A percentile compares a stretch with the other conserved stretches of the same genome.
These are phyloP conservation scores for Lepidium campestre DNA, from an alignment of 441 rosid genomes.

Conservation along the genomic window DNA sequence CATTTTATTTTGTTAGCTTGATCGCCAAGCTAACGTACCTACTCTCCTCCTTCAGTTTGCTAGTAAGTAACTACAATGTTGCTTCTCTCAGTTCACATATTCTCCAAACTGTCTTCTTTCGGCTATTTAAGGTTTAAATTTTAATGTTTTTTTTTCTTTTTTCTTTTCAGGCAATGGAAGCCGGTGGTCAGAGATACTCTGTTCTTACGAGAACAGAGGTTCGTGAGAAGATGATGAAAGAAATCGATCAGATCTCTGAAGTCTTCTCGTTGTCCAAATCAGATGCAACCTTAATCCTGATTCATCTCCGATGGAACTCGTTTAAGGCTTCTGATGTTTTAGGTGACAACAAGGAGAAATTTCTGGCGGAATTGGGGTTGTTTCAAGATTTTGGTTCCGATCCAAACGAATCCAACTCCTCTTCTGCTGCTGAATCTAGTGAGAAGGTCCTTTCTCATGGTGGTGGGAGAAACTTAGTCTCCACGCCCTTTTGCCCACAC, in stretches of 20 bases:
- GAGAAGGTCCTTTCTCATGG: not conserved
- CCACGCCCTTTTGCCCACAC: slow-evolving; percentile 23
- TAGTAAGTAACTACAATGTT: not conserved
- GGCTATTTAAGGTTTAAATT: not conserved
- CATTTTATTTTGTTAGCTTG: not conserved
- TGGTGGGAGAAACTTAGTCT: no score
- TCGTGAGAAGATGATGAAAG: not conserved
- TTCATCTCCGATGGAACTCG: slow-evolving; percentile 16
- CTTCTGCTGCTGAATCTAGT: not conserved
- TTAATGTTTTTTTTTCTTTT: not conserved
- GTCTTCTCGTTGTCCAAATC: slow-evolving; percentile 5
- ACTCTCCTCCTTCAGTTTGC: not conserved
- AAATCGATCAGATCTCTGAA: slow-evolving; percentile 3
- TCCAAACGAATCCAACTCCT: not conserved
- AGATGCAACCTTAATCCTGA: slow-evolving; percentile 2
- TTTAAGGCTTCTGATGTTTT: slow-evolving; percentile 9
- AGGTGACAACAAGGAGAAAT: slow-evolving; percentile 11
- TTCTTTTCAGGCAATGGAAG: slow-evolving; percentile 15
- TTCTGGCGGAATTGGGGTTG: slow-evolving; percentile 1
- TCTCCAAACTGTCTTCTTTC: not conserved
- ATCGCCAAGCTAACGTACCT: not conserved
- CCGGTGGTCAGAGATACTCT: not conserved
- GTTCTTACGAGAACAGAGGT: not conserved
- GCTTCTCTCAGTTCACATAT: not conserved
- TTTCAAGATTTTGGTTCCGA: not conserved